Evolutionary conservation across 1,284 basidiomycete genomes (phyloP).

Genomic region (Trametes pubescens): DNA sequence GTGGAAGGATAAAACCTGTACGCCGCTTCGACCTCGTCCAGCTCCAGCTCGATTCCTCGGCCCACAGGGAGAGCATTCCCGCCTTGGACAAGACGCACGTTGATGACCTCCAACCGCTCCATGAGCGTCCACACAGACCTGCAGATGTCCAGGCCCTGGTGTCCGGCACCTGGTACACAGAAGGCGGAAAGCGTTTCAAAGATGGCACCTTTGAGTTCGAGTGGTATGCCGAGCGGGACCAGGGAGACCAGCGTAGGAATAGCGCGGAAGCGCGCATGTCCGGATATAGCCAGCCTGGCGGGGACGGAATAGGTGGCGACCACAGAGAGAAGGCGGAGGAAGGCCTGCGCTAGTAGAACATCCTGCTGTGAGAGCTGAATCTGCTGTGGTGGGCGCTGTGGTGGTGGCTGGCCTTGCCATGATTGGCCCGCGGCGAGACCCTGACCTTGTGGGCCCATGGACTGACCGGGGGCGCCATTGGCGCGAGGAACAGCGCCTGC

Average conservation of each 20-base stretch:
- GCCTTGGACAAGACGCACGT: slow-evolving; percentile 60
- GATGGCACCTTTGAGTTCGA: slow-evolving; percentile 92
- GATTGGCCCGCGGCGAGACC: slow-evolving; percentile 44
- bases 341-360: slow-evolving; percentile 80
- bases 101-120: slow-evolving; percentile 88
- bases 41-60: slow-evolving; percentile 80
- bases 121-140: slow-evolving; percentile 83
- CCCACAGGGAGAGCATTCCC: slow-evolving; percentile 56
- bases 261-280: slow-evolving; percentile 82
- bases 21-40: slow-evolving; percentile 87
- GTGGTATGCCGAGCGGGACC: slow-evolving; percentile 80
- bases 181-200: slow-evolving; percentile 89
- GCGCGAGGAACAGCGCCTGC: slow-evolving; percentile 40
- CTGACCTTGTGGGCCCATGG: slow-evolving; percentile 37
- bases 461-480: slow-evolving; percentile 36
- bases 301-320: slow-evolving; percentile 83
- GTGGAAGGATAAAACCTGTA: slow-evolving; percentile 87
- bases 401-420: slow-evolving; percentile 42
- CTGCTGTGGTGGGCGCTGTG: slow-evolving; percentile 52
- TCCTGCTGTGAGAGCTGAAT: slow-evolving; percentile 69
- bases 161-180: slow-evolving; percentile 78
- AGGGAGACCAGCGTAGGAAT: slow-evolving; percentile 83
- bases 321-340: slow-evolving; percentile 82
- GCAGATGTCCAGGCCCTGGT: slow-evolving; percentile 80
- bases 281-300: slow-evolving; percentile 81